These are phyloP conservation scores for Phyllostachys edulis DNA, from an alignment of 176 grass and related monocot species.

Conservation along the genomic window DNA sequence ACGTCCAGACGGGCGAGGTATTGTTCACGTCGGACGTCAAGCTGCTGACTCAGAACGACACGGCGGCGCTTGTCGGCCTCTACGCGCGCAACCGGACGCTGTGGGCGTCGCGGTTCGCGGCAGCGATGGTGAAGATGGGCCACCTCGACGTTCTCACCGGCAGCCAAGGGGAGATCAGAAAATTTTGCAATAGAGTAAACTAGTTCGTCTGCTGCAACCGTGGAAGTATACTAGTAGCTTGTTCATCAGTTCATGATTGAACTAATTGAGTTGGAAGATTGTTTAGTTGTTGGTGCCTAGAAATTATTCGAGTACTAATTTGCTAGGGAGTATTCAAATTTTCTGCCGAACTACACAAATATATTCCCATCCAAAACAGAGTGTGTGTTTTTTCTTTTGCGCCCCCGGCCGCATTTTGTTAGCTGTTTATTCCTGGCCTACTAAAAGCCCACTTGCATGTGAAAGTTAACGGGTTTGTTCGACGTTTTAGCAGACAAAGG, in stretches of 20 bases:
- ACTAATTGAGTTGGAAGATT: background rate
- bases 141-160: constrained; percentile 54
- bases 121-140: constrained; percentile 74
- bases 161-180: constrained; percentile 56
- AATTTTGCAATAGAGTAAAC: constrained; percentile 48
- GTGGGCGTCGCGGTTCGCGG: constrained; percentile 42
- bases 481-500: too few relatives aligned
- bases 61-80: constrained; percentile 45
- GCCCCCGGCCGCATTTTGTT: too few relatives aligned
- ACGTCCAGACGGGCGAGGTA: constrained; percentile 35
- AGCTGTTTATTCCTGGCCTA: too few relatives aligned
- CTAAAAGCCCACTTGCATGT: too few relatives aligned
- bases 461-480: too few relatives aligned
- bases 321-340: too few relatives aligned
- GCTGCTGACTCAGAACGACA: constrained; percentile 42
- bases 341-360: too few relatives aligned
- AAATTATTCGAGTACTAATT: too few relatives aligned
- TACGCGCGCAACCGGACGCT: constrained; percentile 32
- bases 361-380: too few relatives aligned
- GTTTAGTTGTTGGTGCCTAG: background rate
- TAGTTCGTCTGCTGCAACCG: background rate
- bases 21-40: constrained; percentile 51
- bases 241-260: background rate
- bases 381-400: too few relatives aligned
- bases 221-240: background rate